Evolutionary conservation across 345 rosid genomes (phyloP).

Genomic region (Salix purpurea): DNA sequence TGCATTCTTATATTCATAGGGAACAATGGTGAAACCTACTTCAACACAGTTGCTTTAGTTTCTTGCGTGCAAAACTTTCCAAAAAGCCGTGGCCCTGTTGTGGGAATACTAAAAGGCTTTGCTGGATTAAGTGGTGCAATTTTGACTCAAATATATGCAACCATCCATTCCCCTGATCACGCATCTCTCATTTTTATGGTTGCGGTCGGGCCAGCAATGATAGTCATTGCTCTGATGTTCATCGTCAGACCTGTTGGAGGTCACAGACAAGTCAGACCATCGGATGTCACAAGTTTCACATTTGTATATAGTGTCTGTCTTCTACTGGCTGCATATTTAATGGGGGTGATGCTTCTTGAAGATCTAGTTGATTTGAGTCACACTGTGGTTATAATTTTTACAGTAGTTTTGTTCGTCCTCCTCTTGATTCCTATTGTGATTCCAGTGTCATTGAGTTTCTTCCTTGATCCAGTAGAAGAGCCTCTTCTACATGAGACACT

Average conservation of each 20-base stretch:
- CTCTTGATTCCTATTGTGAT: conserved; percentile 62
- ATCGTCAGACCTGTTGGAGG: conserved; percentile 90
- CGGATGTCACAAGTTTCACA: conserved; percentile 63
- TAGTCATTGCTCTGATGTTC: conserved; percentile 70
- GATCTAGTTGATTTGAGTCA: conserved; percentile 62
- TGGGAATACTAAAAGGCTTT: conserved; percentile 94
- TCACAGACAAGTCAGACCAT: conserved; percentile 69
- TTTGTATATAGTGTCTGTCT: conserved; percentile 74
- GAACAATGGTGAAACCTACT: conserved; percentile 95
- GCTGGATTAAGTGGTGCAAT: conserved; percentile 98
- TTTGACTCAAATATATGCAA: conserved; percentile 74
- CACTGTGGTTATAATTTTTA: conserved; percentile 42
- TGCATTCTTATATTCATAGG: conserved; percentile 86
- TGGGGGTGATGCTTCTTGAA: conserved; percentile 88
- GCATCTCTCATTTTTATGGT: conserved; percentile 93
- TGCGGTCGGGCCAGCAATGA: conserved; percentile 87
- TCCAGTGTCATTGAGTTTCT: conserved; percentile 57
- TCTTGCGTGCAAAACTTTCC: conserved; percentile 97
- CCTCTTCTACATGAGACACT: conserved; percentile 45
- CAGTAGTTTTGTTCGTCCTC: conserved; percentile 55
- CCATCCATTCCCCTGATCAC: conserved; percentile 68
- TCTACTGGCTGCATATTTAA: conserved; percentile 74
- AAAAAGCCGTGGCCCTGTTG: conserved; percentile 94
- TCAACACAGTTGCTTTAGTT: conserved; percentile 86
- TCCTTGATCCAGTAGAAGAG: conserved; percentile 49